These are phyloP conservation scores for Carex pumila DNA, from an alignment of 176 grass and related monocot species.

Conservation along the genomic window DNA sequence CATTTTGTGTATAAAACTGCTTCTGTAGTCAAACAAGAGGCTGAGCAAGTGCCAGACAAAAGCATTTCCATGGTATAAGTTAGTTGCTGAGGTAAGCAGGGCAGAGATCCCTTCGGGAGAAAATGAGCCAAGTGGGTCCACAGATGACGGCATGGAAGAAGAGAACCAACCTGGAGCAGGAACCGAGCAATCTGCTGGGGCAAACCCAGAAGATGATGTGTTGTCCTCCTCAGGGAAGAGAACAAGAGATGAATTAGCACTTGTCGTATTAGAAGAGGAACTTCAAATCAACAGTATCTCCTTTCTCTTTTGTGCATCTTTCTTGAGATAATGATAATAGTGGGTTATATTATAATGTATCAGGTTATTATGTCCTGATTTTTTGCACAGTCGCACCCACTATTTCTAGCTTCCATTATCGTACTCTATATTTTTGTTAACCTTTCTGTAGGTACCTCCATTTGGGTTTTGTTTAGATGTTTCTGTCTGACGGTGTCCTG, in stretches of 20 bases:
- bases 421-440: neutral
- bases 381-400: neutral
- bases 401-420: neutral
- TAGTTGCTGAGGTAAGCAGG: conserved; percentile 4
- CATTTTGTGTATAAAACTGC: neutral
- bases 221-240: neutral
- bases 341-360: too few species aligned
- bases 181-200: neutral
- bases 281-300: neutral
- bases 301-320: neutral
- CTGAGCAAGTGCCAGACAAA: conserved; percentile 1
- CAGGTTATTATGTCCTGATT: too few species aligned
- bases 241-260: neutral
- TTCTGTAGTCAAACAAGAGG: neutral
- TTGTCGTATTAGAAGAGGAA: neutral
- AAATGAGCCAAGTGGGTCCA: neutral
- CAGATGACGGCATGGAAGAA: conserved; percentile 1
- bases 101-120: neutral
- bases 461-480: neutral
- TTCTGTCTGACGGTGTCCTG: neutral
- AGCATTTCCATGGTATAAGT: neutral
- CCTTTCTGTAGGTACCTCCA: neutral
- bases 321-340: neutral
- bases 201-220: neutral
- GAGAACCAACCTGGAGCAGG: neutral